phyloP scores from a whole-genome alignment of 305 asterid species.

The Fraxinus angustifolia region DNA sequence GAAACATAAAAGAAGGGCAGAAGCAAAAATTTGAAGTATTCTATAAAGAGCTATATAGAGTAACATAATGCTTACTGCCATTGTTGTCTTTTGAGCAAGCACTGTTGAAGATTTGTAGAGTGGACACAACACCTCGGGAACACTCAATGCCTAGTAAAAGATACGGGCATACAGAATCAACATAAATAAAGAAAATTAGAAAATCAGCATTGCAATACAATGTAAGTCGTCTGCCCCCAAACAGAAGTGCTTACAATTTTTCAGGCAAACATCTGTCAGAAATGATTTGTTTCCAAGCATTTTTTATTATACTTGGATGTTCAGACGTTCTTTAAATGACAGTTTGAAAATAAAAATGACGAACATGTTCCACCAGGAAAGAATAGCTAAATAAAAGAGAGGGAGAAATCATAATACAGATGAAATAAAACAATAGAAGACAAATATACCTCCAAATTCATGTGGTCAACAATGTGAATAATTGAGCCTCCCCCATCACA shows the following conservation, averaged over 20 bases:
- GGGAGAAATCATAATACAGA: background rate
- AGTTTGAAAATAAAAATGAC: background rate
- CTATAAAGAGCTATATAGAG: background rate
- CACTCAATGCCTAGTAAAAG: slow-evolving; percentile 57
- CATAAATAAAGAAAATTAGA: background rate
- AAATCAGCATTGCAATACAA: background rate
- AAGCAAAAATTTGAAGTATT: background rate
- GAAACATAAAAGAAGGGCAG: slow-evolving; percentile 11
- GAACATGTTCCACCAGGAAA: background rate
- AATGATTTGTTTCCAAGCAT: background rate
- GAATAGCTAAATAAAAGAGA: background rate
- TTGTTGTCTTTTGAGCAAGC: slow-evolving; percentile 68
- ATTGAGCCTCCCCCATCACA: slow-evolving; percentile 90
- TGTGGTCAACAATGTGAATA: slow-evolving; percentile 78
- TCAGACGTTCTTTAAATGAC: background rate
- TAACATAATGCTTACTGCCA: slow-evolving; percentile 49
- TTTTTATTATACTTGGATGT: background rate
- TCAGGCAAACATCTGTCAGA: background rate
- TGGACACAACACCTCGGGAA: slow-evolving; percentile 82
- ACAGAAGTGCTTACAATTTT: background rate
- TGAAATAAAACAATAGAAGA: background rate
- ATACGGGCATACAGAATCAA: background rate
- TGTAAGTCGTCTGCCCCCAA: background rate
- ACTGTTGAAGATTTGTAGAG: slow-evolving; percentile 72
- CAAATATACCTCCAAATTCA: slow-evolving; percentile 63